Evolutionary conservation across 2,329 filamentous ascomycete genomes (phyloP), one percentile per base, ranked within the genome.

Genomic region (Claviceps quebecensis): DNA sequence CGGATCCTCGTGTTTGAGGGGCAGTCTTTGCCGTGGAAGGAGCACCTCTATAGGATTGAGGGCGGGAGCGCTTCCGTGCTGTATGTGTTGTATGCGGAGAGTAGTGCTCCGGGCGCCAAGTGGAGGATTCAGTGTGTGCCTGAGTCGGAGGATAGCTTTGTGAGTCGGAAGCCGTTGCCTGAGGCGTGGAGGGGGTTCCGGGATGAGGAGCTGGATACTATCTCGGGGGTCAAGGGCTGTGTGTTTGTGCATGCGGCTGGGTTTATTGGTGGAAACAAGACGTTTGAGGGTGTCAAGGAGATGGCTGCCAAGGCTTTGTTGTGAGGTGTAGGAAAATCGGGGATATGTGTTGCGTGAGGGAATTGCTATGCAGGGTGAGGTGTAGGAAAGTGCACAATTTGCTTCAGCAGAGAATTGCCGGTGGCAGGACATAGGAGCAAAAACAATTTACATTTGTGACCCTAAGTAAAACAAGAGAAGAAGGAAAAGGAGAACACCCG

Each of bases 91-190:
- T 97, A 97, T 69, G 86, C 89, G 0, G 91, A 98, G 72, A 87
- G 80, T 62, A 78, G 82, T 29, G 75, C 77, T 45, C 78, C 82
- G 45, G 84, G 79, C 56, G 76, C 84, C 62, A 95, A 93, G 71
- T 97, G 93, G 93, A 81, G 93, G 53, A 86, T 98, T 55, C 89
- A 96, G 69, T 84, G 86, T 56, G 93, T 97, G n/a, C 86, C 88
- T 47, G 81, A 86, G 53, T 79, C 80, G 65, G 83, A 86, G 65
- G 84, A 87, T 63, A 93, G 87, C 54, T 98, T 98, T 64, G 78
- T 87, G 67, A 96, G 90, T 71, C 80, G 93, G 60, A 95, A 93
- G 72, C 83, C 90, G 44, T 74, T 98, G 58, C 91, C 91, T 4
- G 87, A 94, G 69, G 77, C 82, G 17, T 98, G 93, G 93, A 83